These are phyloP conservation scores for Auricularia cornea DNA, from an alignment of 768 basidiomycete genomes.

Conservation along the genomic window DNA sequence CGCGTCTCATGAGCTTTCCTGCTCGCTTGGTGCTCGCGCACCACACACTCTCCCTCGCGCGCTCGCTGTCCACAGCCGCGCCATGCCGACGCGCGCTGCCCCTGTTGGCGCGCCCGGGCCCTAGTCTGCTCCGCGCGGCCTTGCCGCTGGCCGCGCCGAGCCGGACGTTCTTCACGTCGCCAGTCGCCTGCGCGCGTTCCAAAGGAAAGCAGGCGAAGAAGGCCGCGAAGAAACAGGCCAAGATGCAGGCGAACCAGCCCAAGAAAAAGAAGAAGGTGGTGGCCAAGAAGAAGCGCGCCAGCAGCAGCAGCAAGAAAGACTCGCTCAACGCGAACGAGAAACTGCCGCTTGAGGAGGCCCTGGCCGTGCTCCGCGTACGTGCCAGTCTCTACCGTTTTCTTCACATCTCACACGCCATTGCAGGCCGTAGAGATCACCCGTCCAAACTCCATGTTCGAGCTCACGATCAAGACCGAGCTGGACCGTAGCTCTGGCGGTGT, in stretches of 20 bases:
- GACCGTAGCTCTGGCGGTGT: slow-evolving; percentile 47
- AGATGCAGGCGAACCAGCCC: slow-evolving; percentile 54
- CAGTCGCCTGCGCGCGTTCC: no score
- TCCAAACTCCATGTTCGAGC: slow-evolving; percentile 68
- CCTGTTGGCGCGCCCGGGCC: no score
- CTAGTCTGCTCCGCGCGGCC: no score
- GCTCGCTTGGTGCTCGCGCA: no score
- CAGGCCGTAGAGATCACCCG: slow-evolving; percentile 80
- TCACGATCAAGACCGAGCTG: slow-evolving; percentile 72
- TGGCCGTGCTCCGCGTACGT: slow-evolving; percentile 63
- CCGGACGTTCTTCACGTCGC: no score
- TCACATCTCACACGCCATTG: not conserved
- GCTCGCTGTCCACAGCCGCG: no score
- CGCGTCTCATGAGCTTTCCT: no score
- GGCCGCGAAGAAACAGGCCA: slow-evolving; percentile 15
- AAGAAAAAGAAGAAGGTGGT: slow-evolving; percentile 34
- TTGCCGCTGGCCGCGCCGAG: no score
- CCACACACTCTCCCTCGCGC: no score
- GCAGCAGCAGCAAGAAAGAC: slow-evolving; percentile 28
- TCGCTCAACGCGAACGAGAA: slow-evolving; percentile 53
- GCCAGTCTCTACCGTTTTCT: not conserved
- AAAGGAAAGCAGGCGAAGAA: no score
- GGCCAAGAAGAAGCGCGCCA: slow-evolving; percentile 33
- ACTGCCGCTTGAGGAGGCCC: slow-evolving; percentile 56
- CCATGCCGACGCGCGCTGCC: no score